Evolutionary conservation across 2,329 filamentous ascomycete species (phyloP).

Genomic region (Cryphonectria parasitica): DNA sequence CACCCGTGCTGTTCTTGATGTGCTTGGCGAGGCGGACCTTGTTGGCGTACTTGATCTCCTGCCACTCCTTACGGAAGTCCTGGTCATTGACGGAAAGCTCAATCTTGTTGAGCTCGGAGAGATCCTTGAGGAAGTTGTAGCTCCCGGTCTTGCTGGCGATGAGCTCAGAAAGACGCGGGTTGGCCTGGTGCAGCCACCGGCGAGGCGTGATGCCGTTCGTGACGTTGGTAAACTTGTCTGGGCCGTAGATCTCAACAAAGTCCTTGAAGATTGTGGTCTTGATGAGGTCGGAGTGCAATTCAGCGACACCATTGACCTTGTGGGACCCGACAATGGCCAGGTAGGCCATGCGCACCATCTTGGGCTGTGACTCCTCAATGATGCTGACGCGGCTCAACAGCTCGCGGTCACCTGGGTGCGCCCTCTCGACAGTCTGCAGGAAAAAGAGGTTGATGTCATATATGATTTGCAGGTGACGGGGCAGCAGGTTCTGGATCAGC

Average conservation of each 20-base stretch:
- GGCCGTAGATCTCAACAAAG: constrained; percentile 90
- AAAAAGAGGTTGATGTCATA: constrained; percentile 98
- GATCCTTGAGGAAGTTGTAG: constrained; percentile 84
- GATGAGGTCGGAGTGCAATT: constrained; percentile 96
- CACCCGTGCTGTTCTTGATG: constrained; percentile 79
- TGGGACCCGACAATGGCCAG: constrained; percentile 95
- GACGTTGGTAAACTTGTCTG: constrained; percentile 98
- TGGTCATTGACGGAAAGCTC: constrained; percentile 85
- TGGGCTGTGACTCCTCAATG: constrained; percentile 93
- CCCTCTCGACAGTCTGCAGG: constrained; percentile 86
- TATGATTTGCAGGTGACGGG: constrained; percentile 94
- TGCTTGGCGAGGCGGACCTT: constrained; percentile 90
- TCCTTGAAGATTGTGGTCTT: constrained; percentile 99
- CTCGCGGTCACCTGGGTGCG: constrained; percentile 87
- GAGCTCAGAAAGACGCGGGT: constrained; percentile 86
- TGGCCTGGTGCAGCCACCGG: constrained; percentile 96
- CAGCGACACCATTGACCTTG: constrained; percentile 98
- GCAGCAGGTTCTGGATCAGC: constrained; percentile 87
- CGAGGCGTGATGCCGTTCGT: constrained; percentile 97
- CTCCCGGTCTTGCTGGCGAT: constrained; percentile 89
- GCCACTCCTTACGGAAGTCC: constrained; percentile 91
- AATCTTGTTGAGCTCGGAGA: constrained; percentile 83
- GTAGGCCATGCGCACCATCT: constrained; percentile 98
- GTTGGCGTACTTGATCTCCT: constrained; percentile 95
- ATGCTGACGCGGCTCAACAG: constrained; percentile 88